Conservation (phyloP, 305 asterid species). For the Ilex paraguariensis region DNA sequence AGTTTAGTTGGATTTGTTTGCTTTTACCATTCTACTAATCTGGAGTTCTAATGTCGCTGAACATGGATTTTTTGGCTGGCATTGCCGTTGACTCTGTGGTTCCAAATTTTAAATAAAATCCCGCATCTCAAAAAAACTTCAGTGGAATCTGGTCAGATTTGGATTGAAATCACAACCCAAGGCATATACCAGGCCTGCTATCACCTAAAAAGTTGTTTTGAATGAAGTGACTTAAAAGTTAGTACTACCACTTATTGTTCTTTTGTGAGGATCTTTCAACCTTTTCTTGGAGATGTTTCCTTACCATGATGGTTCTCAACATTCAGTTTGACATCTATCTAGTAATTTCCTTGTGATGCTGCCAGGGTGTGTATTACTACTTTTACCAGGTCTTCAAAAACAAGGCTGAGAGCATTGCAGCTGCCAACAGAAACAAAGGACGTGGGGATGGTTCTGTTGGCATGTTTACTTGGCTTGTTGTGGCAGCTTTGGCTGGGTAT, state of each 20-base stretch:
- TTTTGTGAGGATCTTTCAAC: background rate
- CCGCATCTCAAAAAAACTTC: too few relatives aligned
- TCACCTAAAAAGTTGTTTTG: too few relatives aligned
- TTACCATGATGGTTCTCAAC: background rate
- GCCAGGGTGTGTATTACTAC: constrained; percentile 80
- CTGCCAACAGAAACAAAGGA: constrained; percentile 48
- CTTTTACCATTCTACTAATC: too few relatives aligned
- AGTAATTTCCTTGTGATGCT: constrained; percentile 28
- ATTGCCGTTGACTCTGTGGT: too few relatives aligned
- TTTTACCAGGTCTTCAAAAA: constrained; percentile 90
- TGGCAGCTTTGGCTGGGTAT: constrained; percentile 95
- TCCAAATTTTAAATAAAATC: too few relatives aligned
- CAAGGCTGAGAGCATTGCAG: constrained; percentile 80
- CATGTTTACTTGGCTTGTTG: constrained; percentile 84
- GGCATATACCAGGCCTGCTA: too few relatives aligned
- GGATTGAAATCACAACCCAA: too few relatives aligned
- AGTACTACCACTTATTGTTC: background rate
- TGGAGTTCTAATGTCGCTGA: too few relatives aligned
- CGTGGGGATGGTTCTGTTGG: constrained; percentile 90
- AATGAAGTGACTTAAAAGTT: too few relatives aligned
- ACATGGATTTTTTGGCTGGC: too few relatives aligned
- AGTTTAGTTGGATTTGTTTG: too few relatives aligned
- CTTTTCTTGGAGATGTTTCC: background rate
- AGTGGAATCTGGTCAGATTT: too few relatives aligned
- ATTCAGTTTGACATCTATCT: constrained; percentile 1